Conservation (phyloP, 352 stramenopile genomes). For the Phytophthora pseudosyringae region DNA sequence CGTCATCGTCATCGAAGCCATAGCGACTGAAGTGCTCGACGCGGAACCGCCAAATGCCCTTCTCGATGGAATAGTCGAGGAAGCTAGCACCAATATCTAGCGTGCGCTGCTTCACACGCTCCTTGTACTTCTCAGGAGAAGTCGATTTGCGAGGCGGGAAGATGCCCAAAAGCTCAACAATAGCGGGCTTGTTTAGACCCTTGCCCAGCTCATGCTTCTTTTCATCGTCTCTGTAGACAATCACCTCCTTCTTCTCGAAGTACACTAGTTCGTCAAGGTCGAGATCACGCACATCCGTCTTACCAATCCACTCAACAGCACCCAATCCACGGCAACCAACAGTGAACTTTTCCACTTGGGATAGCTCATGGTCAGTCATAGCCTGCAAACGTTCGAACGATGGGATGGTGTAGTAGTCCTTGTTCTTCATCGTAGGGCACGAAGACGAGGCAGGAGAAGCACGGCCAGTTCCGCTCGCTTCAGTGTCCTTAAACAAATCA, state of each 20-base stretch:
- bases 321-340: conserved; percentile 82
- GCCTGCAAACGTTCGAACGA: conserved; percentile 69
- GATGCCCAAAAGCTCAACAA: conserved; percentile 80
- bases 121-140: conserved; percentile 69
- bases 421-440: conserved; percentile 75
- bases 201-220: conserved; percentile 83
- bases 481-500: conserved; percentile 42
- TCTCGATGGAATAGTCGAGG: conserved; percentile 76
- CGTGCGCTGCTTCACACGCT: conserved; percentile 80
- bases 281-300: conserved; percentile 81
- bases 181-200: conserved; percentile 78
- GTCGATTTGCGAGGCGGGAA: conserved; percentile 74
- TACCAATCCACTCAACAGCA: conserved; percentile 82
- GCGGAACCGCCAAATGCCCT: conserved; percentile 84
- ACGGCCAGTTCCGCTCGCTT: conserved; percentile 11
- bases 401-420: conserved; percentile 82
- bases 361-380: conserved; percentile 78
- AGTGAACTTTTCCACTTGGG: conserved; percentile 75
- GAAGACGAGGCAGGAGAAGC: conserved; percentile 36
- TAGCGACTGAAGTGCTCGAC: conserved; percentile 90
- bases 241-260: conserved; percentile 88
- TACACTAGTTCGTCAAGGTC: conserved; percentile 81
- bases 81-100: conserved; percentile 80
- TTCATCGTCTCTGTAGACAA: conserved; percentile 86
- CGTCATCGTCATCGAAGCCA: conserved; percentile 75